Evolutionary conservation across 805 yeast genomes (phyloP).

Genomic region (Candida germanica): DNA sequence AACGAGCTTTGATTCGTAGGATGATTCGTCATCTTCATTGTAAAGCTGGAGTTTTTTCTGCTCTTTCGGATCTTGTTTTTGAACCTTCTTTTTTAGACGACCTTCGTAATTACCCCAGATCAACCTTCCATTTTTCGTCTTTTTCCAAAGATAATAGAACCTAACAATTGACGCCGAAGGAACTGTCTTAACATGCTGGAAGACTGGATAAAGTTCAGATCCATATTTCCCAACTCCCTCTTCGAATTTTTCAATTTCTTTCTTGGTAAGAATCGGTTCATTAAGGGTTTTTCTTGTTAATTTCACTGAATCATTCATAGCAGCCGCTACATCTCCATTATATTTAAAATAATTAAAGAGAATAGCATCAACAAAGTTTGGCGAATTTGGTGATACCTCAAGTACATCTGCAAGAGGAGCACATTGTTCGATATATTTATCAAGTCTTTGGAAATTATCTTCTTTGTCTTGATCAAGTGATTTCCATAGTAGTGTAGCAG

Average conservation of each 20-base stretch:
- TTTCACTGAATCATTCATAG: constrained; percentile 43
- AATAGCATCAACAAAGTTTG: constrained; percentile 79
- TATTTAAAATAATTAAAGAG: constrained; percentile 51
- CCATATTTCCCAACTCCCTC: constrained; percentile 71
- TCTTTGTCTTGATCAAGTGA: constrained; percentile 30
- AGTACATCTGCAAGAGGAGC: constrained; percentile 54
- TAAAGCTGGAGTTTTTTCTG: constrained; percentile 34
- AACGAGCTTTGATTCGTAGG: constrained; percentile 58
- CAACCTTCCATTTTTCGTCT: constrained; percentile 66
- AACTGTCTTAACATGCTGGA: constrained; percentile 68
- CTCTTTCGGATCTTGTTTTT: constrained; percentile 22
- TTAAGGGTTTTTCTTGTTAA: constrained; percentile 57
- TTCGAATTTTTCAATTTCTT: constrained; percentile 69
- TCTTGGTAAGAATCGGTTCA: constrained; percentile 72
- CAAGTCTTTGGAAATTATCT: constrained; percentile 38
- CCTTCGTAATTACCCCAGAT: constrained; percentile 86
- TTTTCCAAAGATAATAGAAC: constrained; percentile 89
- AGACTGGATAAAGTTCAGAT: constrained; percentile 74
- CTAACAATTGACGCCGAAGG: constrained; percentile 77
- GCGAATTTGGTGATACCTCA: constrained; percentile 57
- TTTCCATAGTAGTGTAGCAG: constrained; percentile 67
- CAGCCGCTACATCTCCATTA: constrained; percentile 48
- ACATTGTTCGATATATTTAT: constrained; percentile 54
- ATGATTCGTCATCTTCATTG: constrained; percentile 67
- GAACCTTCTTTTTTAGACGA: constrained; percentile 56